phyloP scores from a whole-genome alignment of 805 yeast genomes.

The Saccharomyces paradoxus region DNA sequence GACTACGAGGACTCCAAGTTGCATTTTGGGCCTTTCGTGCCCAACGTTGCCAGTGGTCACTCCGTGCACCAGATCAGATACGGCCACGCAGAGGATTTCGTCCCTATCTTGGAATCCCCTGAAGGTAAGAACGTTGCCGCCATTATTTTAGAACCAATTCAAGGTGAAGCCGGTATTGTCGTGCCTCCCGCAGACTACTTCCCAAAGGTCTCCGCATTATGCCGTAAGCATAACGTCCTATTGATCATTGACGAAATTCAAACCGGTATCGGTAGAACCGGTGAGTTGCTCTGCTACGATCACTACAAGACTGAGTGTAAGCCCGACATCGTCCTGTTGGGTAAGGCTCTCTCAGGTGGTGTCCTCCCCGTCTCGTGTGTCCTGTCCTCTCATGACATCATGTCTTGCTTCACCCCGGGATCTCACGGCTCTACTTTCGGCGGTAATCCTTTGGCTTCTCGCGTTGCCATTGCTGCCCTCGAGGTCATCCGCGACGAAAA shows the following conservation, averaged over 20 bases:
- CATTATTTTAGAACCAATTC: conserved; percentile 87
- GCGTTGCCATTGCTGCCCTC: conserved; percentile 88
- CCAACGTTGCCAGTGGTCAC: conserved; percentile 69
- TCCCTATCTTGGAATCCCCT: conserved; percentile 67
- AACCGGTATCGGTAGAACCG: conserved; percentile 96
- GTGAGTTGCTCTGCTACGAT: conserved; percentile 81
- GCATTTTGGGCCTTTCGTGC: conserved; percentile 82
- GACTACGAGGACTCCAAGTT: conserved; percentile 80
- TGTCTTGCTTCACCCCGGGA: conserved; percentile 87
- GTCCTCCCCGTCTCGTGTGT: conserved; percentile 89
- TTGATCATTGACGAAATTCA: conserved; percentile 95
- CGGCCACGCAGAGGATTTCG: conserved; percentile 80
- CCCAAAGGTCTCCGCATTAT: conserved; percentile 58
- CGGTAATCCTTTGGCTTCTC: conserved; percentile 91
- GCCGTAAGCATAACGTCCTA: conserved; percentile 76
- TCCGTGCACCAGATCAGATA: conserved; percentile 53
- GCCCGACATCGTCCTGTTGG: conserved; percentile 84
- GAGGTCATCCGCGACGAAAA: conserved; percentile 84
- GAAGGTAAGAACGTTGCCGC: conserved; percentile 83
- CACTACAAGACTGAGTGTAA: conserved; percentile 73
- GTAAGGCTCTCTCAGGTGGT: conserved; percentile 95
- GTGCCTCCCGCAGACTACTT: conserved; percentile 85
- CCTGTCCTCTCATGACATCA: conserved; percentile 78
- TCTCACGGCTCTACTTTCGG: conserved; percentile 97
- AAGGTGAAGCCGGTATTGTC: conserved; percentile 97